These are phyloP conservation scores for Amaranthus palmeri DNA, from an alignment of 148 eudicot genomes.

Conservation along the genomic window DNA sequence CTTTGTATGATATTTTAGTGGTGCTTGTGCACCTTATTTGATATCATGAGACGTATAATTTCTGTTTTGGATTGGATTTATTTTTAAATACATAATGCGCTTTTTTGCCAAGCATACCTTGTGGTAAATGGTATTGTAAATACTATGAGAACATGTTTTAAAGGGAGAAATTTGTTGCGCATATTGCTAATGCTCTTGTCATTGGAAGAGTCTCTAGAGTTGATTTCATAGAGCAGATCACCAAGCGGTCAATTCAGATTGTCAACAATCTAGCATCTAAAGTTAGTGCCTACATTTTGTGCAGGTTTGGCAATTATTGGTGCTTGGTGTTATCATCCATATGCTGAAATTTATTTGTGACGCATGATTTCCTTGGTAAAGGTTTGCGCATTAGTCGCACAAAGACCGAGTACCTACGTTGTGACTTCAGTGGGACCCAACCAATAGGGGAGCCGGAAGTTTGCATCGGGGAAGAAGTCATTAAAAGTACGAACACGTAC, in stretches of 20 bases:
- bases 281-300: slow-evolving; percentile 69
- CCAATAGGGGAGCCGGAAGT: too few relatives aligned
- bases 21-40: neutral
- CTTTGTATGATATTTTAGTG: neutral
- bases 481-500: too few relatives aligned
- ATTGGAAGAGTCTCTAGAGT: slow-evolving; percentile 84
- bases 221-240: slow-evolving; percentile 79
- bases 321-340: neutral
- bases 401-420: too few relatives aligned
- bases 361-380: neutral
- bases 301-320: slow-evolving; percentile 53
- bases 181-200: slow-evolving; percentile 82
- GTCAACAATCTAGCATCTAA: slow-evolving; percentile 60
- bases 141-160: slow-evolving; percentile 75
- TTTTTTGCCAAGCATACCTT: slow-evolving; percentile 58
- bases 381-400: too few relatives aligned
- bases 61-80: neutral
- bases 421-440: too few relatives aligned
- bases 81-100: slow-evolving; percentile 68
- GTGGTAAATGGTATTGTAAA: slow-evolving; percentile 86
- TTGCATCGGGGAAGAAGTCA: too few relatives aligned
- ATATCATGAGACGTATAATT: slow-evolving; percentile 14
- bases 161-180: slow-evolving; percentile 72
- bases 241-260: slow-evolving; percentile 66
- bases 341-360: neutral